Conservation (phyloP, 768 basidiomycete genomes). For the Naganishia antarctica region DNA sequence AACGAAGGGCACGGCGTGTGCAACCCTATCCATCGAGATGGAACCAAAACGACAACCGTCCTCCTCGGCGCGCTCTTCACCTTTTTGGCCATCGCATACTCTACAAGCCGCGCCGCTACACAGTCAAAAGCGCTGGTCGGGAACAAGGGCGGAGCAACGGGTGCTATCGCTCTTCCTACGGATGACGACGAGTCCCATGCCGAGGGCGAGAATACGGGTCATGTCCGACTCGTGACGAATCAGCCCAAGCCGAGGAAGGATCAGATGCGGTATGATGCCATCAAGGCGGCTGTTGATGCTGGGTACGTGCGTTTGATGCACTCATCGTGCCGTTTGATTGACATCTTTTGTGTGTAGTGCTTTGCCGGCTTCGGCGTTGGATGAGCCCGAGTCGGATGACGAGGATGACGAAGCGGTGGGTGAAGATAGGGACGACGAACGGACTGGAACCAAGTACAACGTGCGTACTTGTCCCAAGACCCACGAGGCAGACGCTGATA, state of each 20-base stretch:
- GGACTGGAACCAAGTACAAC: slow-evolving; percentile 88
- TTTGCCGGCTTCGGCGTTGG: slow-evolving; percentile 83
- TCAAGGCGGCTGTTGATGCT: slow-evolving; percentile 91
- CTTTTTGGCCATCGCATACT: slow-evolving; percentile 96
- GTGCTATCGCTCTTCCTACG: slow-evolving; percentile 61
- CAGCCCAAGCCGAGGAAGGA: slow-evolving; percentile 75
- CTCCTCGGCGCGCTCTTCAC: slow-evolving; percentile 90
- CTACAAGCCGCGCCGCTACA: slow-evolving; percentile 90
- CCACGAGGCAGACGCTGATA: not conserved
- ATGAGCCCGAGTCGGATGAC: slow-evolving; percentile 71
- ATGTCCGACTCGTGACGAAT: slow-evolving; percentile 60
- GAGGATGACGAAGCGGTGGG: slow-evolving; percentile 53
- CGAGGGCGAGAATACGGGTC: slow-evolving; percentile 26
- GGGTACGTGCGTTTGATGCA: slow-evolving; percentile 57
- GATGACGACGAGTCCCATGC: slow-evolving; percentile 62
- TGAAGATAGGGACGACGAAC: slow-evolving; percentile 84
- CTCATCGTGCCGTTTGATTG: too few species aligned
- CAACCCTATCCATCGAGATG: slow-evolving; percentile 71
- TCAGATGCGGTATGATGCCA: slow-evolving; percentile 83
- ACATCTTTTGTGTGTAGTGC: slow-evolving; percentile 56
- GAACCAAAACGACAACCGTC: slow-evolving; percentile 76
- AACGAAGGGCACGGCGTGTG: slow-evolving; percentile 60
- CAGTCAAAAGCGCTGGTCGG: slow-evolving; percentile 87
- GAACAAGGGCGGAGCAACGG: slow-evolving; percentile 54
- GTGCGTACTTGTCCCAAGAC: slow-evolving; percentile 53